These are phyloP conservation scores for Chlamydomonas sp. DNA, from an alignment of 139 green algal genomes.

Conservation along the genomic window DNA sequence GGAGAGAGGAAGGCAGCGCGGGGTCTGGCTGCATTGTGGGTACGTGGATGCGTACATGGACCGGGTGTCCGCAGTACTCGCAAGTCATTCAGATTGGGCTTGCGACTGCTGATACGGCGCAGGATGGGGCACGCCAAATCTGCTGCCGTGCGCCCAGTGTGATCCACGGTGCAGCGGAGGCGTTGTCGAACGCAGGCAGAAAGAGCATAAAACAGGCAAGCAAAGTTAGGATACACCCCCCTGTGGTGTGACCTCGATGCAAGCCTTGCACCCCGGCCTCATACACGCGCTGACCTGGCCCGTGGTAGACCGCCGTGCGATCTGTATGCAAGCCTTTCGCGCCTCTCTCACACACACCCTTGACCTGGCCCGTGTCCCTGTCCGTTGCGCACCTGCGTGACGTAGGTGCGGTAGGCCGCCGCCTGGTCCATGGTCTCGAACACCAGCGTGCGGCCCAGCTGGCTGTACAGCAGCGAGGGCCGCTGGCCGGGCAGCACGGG, in stretches of 20 bases:
- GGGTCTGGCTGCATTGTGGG: not conserved
- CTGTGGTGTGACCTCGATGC: too few species aligned
- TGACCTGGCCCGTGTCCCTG: not conserved
- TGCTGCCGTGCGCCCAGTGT: too few species aligned
- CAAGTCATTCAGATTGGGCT: too few species aligned
- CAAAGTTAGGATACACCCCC: too few species aligned
- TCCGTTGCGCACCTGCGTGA: slow-evolving; percentile 42
- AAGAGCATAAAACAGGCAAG: too few species aligned
- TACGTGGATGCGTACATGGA: not conserved
- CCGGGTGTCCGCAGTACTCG: too few species aligned
- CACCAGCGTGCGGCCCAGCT: slow-evolving; percentile 58
- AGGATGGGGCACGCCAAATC: too few species aligned
- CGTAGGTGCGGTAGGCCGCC: slow-evolving; percentile 61
- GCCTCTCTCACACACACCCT: not conserved
- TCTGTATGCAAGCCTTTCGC: not conserved
- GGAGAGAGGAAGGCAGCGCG: not conserved
- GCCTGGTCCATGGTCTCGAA: slow-evolving; percentile 75
- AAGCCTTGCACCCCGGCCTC: too few species aligned
- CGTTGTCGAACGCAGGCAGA: too few species aligned
- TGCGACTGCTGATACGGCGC: too few species aligned
- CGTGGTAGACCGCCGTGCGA: not conserved
- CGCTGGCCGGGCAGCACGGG: slow-evolving; percentile 56
- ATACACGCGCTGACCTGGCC: too few species aligned
- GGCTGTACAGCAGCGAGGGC: slow-evolving; percentile 51
- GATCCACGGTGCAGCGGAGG: too few species aligned